Conservation (phyloP, 306 rosid species). For the Vachellia collinsii region DNA sequence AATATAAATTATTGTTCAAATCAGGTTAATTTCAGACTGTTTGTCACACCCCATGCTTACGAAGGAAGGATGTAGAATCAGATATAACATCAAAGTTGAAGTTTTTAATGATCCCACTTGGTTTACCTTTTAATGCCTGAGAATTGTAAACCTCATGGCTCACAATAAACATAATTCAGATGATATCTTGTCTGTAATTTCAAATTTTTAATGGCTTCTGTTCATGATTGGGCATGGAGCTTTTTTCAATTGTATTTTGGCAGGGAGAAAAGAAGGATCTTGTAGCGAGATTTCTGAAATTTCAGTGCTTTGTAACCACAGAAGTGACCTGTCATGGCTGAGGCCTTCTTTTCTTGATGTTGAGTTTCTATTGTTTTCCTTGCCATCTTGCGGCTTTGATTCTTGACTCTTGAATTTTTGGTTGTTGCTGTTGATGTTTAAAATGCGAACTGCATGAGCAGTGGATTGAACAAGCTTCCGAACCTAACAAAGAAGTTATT, state of each 20-base stretch:
- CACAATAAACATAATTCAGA: neutral
- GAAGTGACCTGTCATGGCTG: slow-evolving; percentile 33
- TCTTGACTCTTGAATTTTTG: neutral
- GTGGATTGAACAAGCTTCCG: slow-evolving; percentile 86
- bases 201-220: neutral
- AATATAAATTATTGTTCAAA: slow-evolving; percentile 28
- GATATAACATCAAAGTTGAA: slow-evolving; percentile 8
- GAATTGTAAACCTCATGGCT: neutral
- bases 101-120: slow-evolving; percentile 3
- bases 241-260: neutral
- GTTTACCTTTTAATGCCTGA: slow-evolving; percentile 16
- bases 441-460: slow-evolving; percentile 45
- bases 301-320: slow-evolving; percentile 1
- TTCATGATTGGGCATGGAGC: neutral
- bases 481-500: slow-evolving; percentile 58
- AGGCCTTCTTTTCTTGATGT: slow-evolving; percentile 5
- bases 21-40: slow-evolving; percentile 23
- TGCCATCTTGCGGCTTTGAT: neutral
- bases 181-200: slow-evolving; percentile 7
- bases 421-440: slow-evolving; percentile 33
- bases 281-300: slow-evolving; percentile 18
- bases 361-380: slow-evolving; percentile 15
- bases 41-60: slow-evolving; percentile 21
- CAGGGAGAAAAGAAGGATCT: neutral
- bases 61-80: slow-evolving; percentile 9